Evolutionary conservation across 345 rosid genomes (phyloP).

Genomic region (Rhodamnia argentea): DNA sequence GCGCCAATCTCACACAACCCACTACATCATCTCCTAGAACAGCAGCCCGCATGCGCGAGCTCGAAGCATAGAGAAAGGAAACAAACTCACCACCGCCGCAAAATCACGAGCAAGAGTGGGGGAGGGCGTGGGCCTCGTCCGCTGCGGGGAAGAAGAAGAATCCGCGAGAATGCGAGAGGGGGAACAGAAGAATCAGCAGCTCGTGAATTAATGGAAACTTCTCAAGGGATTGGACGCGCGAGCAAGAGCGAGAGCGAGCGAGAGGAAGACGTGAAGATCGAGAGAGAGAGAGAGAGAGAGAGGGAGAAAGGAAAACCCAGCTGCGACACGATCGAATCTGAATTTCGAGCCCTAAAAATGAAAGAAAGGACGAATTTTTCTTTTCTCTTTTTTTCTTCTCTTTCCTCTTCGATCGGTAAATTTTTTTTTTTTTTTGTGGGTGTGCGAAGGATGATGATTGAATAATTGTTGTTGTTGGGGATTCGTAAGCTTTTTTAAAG

Average conservation of each 20-base stretch:
- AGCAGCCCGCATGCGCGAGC: background rate
- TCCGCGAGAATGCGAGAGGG: background rate
- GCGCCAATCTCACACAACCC: background rate
- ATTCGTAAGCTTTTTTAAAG: background rate
- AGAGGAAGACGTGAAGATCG: background rate
- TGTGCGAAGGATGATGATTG: background rate
- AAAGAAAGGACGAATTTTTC: background rate
- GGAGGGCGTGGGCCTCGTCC: background rate
- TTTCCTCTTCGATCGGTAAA: background rate
- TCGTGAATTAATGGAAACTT: background rate
- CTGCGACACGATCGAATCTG: conserved; percentile 1
- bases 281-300: background rate
- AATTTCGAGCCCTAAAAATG: conserved; percentile 2
- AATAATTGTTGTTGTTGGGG: background rate
- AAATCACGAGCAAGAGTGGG: background rate
- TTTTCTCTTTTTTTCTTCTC: background rate
- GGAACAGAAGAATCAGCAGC: background rate
- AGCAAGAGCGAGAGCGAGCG: background rate
- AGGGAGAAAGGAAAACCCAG: no score
- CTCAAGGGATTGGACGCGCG: background rate
- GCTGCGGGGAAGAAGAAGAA: background rate
- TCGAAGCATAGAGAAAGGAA: background rate
- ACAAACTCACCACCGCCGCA: background rate
- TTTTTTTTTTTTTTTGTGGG: background rate
- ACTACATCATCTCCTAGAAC: background rate